Evolutionary conservation across 371 early-diverging fungal species (phyloP).

Genomic region (Mucor lusitanicus): DNA sequence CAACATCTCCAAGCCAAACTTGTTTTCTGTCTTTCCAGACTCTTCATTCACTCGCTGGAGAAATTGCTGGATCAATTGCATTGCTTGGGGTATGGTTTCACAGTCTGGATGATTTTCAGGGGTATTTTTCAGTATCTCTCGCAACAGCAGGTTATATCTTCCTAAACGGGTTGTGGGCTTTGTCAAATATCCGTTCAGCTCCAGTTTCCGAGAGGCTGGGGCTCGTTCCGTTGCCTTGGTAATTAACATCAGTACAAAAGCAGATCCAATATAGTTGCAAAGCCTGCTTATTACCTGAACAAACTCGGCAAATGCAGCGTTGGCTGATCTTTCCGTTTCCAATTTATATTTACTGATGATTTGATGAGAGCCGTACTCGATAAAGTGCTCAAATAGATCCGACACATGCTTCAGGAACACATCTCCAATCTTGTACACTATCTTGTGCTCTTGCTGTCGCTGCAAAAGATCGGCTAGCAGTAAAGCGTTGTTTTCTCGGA

Average conservation of each 20-base stretch:
- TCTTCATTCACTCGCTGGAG: slow-evolving; percentile 78
- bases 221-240: slow-evolving; percentile 65
- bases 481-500: slow-evolving; percentile 69
- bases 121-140: slow-evolving; percentile 83
- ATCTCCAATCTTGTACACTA: slow-evolving; percentile 86
- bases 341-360: slow-evolving; percentile 78
- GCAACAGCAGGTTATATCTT: slow-evolving; percentile 86
- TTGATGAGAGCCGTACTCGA: slow-evolving; percentile 89
- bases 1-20: slow-evolving; percentile 22
- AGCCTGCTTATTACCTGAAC: slow-evolving; percentile 56
- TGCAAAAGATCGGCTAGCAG: slow-evolving; percentile 65
- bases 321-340: slow-evolving; percentile 74
- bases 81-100: slow-evolving; percentile 61
- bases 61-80: slow-evolving; percentile 70
- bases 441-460: slow-evolving; percentile 69
- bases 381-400: slow-evolving; percentile 73
- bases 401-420: slow-evolving; percentile 72
- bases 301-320: slow-evolving; percentile 70
- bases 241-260: too few relatives aligned
- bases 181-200: slow-evolving; percentile 80
- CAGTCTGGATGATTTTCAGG: slow-evolving; percentile 82
- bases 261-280: too few relatives aligned
- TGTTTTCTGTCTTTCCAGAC: slow-evolving; percentile 83
- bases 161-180: slow-evolving; percentile 88
- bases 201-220: slow-evolving; percentile 83